Base-by-base conservation (phyloP, 441 rosid species). In the Populus hybrid region DNA sequence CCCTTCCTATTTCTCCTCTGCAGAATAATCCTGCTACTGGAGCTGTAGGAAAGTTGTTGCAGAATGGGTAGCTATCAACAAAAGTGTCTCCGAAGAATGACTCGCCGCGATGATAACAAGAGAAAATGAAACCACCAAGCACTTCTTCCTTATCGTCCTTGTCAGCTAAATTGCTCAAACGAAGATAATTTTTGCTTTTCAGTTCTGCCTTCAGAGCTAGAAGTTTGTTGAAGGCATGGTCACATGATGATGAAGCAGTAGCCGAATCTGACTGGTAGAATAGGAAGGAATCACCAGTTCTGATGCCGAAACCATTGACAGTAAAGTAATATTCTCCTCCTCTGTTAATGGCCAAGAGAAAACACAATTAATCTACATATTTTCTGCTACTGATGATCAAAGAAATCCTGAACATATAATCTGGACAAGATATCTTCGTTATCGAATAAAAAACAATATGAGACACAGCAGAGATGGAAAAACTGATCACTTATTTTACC, bases 121-220 rank as follows among this genome's bases (percentile, higher is more conserved):
- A 82, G 81, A 89, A 89, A 6, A 88, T 81, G 40, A 89, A 69
- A n/a, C 91, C 88, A 80, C 91, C 91, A 14, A 89, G 81, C 40
- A 88, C 89, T 32, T 75, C 81, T 3, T 76, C 73, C 63, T 73
- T 66, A 23, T 34, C 30, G 6, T 11, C 75, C 7, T n/a, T 50
- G 9, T 11, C 46, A 23, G 57, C 19, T 63, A 10, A 70, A 28
- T 24, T 70, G 70, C 61, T 26, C 16, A 1, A 12, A n/a, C 19
- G 53, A 23, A 32, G 4, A 69, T 18, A n/a, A 61, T 12, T 57
- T 34, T 23, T 38, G 63, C 16, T 32, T 38, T 30, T 65, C 12
- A 71, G 23, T 72, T 78, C 72, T 28, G 50, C 38, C 63, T 76
- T 80, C 50, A 85, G 75, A 70, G 30, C n/a, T 66, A 57, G 73